phyloP scores from a whole-genome alignment of 1,284 basidiomycete genomes.

The Rhodotorula mucilaginosa region DNA sequence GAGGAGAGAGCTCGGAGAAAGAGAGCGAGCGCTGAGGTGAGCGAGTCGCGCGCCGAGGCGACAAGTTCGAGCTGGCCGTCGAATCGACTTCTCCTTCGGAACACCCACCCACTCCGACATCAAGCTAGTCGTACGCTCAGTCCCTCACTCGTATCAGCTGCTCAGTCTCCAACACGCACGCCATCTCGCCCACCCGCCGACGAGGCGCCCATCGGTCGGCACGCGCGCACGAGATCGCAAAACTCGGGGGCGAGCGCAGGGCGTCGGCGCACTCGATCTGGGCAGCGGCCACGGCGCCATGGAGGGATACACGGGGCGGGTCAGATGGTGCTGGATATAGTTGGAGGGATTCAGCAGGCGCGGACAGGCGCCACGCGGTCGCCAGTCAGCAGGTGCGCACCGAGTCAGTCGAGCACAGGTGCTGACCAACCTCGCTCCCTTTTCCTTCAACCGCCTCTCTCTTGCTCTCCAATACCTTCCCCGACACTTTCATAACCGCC shows the following conservation, averaged over 20 bases:
- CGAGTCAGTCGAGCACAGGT: neutral
- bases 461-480: neutral
- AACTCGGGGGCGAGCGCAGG: too few relatives aligned
- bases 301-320: too few relatives aligned
- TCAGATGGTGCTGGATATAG: too few relatives aligned
- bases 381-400: neutral
- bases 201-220: too few relatives aligned
- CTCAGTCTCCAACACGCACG: neutral
- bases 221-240: too few relatives aligned
- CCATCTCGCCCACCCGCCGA: too few relatives aligned
- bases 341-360: neutral
- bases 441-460: neutral
- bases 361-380: neutral
- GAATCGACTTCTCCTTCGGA: neutral
- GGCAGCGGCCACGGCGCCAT: too few relatives aligned
- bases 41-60: too few relatives aligned
- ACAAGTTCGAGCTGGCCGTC: too few relatives aligned
- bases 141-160: neutral
- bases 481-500: neutral
- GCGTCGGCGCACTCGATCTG: too few relatives aligned
- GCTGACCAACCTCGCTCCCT: slow-evolving; percentile 15
- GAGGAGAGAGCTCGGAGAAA: too few relatives aligned
- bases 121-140: neutral
- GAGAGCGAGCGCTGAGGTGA: too few relatives aligned
- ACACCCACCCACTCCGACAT: neutral